Evolutionary conservation across 192 early-diverging fungal species (phyloP), one percentile per base, ranked within the genome.

Genomic region (Phlyctochytrium planicorne): DNA sequence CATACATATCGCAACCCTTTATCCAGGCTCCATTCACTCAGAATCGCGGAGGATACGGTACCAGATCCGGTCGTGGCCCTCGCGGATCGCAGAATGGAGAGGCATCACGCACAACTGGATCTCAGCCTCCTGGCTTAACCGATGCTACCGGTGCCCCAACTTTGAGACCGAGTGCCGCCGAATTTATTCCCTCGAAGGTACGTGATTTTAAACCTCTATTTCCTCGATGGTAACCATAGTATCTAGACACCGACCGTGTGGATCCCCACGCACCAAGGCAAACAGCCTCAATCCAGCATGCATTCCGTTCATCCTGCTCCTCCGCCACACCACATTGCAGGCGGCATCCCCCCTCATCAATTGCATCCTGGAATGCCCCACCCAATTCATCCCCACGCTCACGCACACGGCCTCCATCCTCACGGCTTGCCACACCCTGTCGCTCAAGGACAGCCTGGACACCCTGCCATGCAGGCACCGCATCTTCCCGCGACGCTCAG

Each of bases 161-260:
- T 6, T 27, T 57, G 14, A 12, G 55, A 6, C 12, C 55, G 20
- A 57, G 25, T 27, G 55, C 55, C 12, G 55, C 55, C 20, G 55
- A 57, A 25, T 57, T 57, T 25, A 57, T 57, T 27, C 55, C 55
- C 6, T 57, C 55, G 16, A 10, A 50, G 40, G 40, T 50, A 50
- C 10, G 40, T 50, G 12, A 50, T 50, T 50, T 50, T 14, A 10
- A 14, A n/a, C 40, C 40, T 50, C 12, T n/a, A 10, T 14, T 50
- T 50, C 12, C 40, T 14, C n/a, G 10, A 50, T 50, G 40, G n/a
- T 50, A 10, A 14, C 40, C n/a, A 50, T 14, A n/a, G 10, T 50
- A 14, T 50, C n/a, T 10, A 57, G 20, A 57, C 10, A 27, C 55
- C 16, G 55, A 57, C 55, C 55, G 27, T 29, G 20, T 57, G 55